Evolutionary conservation across 2,329 filamentous ascomycete genomes (phyloP).

Genomic region (Aspergillus sp.): DNA sequence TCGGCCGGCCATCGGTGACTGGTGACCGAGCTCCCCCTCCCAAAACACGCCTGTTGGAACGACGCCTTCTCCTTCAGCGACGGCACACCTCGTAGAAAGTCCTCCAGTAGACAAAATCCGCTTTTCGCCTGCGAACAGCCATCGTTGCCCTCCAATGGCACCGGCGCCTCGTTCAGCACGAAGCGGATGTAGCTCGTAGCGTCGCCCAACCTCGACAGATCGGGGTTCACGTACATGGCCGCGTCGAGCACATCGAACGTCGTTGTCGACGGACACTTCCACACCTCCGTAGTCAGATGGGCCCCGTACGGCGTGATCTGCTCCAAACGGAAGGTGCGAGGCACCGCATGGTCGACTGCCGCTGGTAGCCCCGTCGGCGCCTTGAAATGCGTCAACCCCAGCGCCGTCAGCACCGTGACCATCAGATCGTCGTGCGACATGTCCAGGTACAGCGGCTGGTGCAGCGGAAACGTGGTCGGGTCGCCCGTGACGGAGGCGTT

Average conservation of each 20-base stretch:
- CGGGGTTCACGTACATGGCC: constrained; percentile 33
- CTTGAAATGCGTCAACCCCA: constrained; percentile 55
- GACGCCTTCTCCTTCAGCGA: constrained; percentile 24
- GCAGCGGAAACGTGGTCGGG: constrained; percentile 46
- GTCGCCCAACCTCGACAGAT: constrained; percentile 8
- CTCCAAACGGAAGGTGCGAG: constrained; percentile 51
- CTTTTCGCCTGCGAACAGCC: constrained; percentile 25
- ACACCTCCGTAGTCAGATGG: constrained; percentile 55
- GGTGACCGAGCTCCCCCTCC: too few species aligned
- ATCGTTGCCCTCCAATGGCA: constrained; percentile 27
- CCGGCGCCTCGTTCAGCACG: constrained; percentile 28
- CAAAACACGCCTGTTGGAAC: constrained; percentile 32
- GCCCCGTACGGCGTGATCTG: constrained; percentile 56
- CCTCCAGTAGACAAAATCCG: constrained; percentile 30
- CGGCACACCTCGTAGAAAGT: constrained; percentile 24
- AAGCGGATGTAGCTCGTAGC: constrained; percentile 30
- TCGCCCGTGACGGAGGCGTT: constrained; percentile 52
- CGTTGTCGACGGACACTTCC: constrained; percentile 45
- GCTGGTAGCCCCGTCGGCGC: constrained; percentile 25
- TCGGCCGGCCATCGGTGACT: too few species aligned
- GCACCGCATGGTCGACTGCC: constrained; percentile 38
- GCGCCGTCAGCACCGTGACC: constrained; percentile 49
- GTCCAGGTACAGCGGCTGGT: constrained; percentile 52
- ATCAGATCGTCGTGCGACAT: constrained; percentile 57
- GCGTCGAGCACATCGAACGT: constrained; percentile 37